Evolutionary conservation across 2,329 filamentous ascomycete species (phyloP).

Genomic region (Orbilia ellipsospora): DNA sequence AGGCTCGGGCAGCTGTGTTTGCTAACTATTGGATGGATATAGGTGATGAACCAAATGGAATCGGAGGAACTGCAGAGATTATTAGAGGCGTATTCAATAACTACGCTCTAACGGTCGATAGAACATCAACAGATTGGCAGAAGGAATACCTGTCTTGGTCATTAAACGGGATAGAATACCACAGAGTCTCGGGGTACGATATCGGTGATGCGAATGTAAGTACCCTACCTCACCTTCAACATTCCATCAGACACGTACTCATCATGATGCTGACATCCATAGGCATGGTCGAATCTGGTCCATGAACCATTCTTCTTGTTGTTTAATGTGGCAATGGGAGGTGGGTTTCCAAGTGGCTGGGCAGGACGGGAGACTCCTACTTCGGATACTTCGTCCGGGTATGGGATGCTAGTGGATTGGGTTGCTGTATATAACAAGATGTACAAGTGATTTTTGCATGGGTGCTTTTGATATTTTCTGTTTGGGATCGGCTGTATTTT

Average conservation of each 20-base stretch:
- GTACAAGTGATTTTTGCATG: conserved; percentile 2
- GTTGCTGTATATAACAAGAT: conserved; percentile 61
- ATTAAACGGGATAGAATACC: conserved; percentile 61
- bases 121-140: conserved; percentile 57
- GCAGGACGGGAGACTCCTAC: conserved; percentile 61
- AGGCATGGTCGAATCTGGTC: conserved; percentile 61
- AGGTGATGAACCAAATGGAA: conserved; percentile 35
- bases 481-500: not conserved
- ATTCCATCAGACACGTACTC: too few species aligned
- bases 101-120: conserved; percentile 61
- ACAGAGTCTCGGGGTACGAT: conserved; percentile 59
- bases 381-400: conserved; percentile 60
- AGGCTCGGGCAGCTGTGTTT: conserved; percentile 62
- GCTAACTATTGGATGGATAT: conserved; percentile 16
- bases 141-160: conserved; percentile 62
- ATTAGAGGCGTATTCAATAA: conserved; percentile 61
- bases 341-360: conserved; percentile 62
- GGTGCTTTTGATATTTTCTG: not conserved
- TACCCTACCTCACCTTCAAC: too few species aligned
- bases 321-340: conserved; percentile 64
- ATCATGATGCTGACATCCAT: not conserved
- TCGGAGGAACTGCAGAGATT: conserved; percentile 11
- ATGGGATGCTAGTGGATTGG: conserved; percentile 63
- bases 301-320: conserved; percentile 61
- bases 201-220: conserved; percentile 58